A percentile compares a stretch with the other conserved stretches of the same genome.
These are phyloP conservation scores for Calonectria leucothoes DNA, from an alignment of 2,329 filamentous ascomycete species.

Conservation along the genomic window DNA sequence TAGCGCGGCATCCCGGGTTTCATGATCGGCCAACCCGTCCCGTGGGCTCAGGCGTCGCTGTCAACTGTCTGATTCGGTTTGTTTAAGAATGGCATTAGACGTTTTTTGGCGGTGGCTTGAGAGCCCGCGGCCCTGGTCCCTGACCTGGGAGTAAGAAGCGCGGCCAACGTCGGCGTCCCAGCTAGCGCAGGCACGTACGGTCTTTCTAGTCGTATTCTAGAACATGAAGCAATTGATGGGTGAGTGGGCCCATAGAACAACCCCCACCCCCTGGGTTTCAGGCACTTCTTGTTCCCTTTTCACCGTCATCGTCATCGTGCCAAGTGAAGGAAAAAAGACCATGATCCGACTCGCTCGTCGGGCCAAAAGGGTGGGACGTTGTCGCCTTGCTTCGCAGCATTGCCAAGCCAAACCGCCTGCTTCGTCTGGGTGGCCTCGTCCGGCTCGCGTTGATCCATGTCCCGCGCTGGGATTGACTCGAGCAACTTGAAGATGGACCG, in stretches of 20 bases:
- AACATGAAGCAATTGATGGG: constrained; percentile 6
- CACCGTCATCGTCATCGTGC: not conserved
- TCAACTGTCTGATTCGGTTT: not conserved
- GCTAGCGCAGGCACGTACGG: not conserved
- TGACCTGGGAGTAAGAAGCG: not conserved
- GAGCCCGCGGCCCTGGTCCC: constrained; percentile 11
- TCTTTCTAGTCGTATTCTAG: constrained; percentile 40
- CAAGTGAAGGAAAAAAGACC: constrained; percentile 7
- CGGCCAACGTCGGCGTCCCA: constrained; percentile 7
- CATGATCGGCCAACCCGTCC: not conserved
- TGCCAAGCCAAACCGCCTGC: constrained; percentile 15
- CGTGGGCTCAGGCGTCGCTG: no score
- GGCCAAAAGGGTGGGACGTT: not conserved
- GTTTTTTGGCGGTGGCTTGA: not conserved
- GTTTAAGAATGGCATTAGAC: not conserved
- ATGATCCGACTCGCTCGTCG: constrained; percentile 26
- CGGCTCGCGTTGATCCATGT: not conserved
- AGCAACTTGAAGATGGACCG: not conserved
- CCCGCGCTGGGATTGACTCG: not conserved
- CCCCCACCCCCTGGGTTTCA: not conserved
- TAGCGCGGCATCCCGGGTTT: not conserved
- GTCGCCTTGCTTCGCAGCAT: not conserved
- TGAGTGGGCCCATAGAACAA: no score
- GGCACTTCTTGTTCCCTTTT: not conserved
- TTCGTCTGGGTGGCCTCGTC: not conserved